Conservation (phyloP, 805 yeast species). For the Schwanniomyces polymorphus region DNA sequence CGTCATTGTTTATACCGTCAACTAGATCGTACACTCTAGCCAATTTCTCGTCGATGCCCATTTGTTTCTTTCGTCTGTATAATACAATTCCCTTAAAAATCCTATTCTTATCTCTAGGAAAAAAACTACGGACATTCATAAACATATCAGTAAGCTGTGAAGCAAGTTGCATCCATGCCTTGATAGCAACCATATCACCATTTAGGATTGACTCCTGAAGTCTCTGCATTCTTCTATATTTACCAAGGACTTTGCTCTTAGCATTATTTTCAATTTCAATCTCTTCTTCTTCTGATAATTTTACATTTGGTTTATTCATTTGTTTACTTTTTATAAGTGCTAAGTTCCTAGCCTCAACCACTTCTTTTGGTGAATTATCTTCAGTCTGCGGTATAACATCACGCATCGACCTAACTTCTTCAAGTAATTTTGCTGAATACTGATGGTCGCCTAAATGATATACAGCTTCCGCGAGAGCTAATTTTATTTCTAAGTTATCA, state of each 20-base stretch:
- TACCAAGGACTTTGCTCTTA: slow-evolving; percentile 55
- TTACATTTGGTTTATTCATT: slow-evolving; percentile 12
- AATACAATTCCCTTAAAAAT: slow-evolving; percentile 67
- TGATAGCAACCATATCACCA: slow-evolving; percentile 58
- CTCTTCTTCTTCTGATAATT: slow-evolving; percentile 46
- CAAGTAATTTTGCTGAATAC: slow-evolving; percentile 53
- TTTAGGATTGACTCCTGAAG: slow-evolving; percentile 36
- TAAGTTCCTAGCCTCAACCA: slow-evolving; percentile 8
- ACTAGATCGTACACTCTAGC: slow-evolving; percentile 66
- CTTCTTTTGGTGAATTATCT: not conserved
- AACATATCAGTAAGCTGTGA: slow-evolving; percentile 83
- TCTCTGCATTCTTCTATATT: slow-evolving; percentile 53
- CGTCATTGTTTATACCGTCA: slow-evolving; percentile 48
- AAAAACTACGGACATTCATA: slow-evolving; percentile 73
- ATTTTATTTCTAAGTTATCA: slow-evolving; percentile 66
- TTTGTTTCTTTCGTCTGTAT: slow-evolving; percentile 58
- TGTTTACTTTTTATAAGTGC: slow-evolving; percentile 15
- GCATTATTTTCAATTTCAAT: slow-evolving; percentile 58
- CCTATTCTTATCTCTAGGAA: slow-evolving; percentile 71
- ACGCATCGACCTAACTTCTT: slow-evolving; percentile 45
- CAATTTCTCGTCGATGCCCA: slow-evolving; percentile 71
- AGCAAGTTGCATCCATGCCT: slow-evolving; percentile 82
- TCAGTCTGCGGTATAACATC: slow-evolving; percentile 1
- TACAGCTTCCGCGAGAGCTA: slow-evolving; percentile 80
- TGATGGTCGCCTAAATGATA: slow-evolving; percentile 63